Percentiles rank a stretch among this genome's conserved stretches.
These are phyloP conservation scores for Phaseolus coccineus DNA, from an alignment of 331 rosid genomes.

Conservation along the genomic window DNA sequence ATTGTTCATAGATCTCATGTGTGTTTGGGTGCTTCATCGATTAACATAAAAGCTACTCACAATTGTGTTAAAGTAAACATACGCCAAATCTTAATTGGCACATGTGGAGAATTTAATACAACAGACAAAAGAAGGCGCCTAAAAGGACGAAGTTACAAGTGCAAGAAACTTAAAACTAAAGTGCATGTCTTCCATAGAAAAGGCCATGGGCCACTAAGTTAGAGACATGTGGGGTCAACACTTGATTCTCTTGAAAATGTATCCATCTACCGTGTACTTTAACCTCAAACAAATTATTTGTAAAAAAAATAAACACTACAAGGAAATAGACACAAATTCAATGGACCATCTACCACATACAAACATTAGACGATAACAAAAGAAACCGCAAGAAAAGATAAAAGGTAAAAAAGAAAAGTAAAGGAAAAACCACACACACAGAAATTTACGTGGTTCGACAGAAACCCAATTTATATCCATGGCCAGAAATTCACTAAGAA, in stretches of 20 bases:
- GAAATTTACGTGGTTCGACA: too few relatives aligned
- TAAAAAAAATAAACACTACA: too few relatives aligned
- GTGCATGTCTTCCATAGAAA: neutral
- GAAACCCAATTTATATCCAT: too few relatives aligned
- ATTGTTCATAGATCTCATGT: neutral
- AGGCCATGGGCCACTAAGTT: neutral
- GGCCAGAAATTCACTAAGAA: too few relatives aligned
- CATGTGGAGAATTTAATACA: neutral
- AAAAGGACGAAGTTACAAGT: neutral
- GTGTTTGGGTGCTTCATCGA: neutral
- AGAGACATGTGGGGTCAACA: neutral
- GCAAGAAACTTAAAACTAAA: neutral
- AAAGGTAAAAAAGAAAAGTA: too few relatives aligned
- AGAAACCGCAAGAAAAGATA: too few relatives aligned
- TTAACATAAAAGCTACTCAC: neutral
- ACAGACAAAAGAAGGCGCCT: neutral
- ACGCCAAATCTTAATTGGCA: neutral
- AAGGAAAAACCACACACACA: too few relatives aligned
- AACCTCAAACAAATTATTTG: neutral
- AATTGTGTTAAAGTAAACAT: neutral
- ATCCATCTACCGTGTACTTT: conserved; percentile 1
- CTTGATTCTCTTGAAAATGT: neutral
- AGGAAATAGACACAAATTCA: too few relatives aligned
- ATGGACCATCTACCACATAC: too few relatives aligned
- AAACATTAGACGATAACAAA: too few relatives aligned